Base-by-base conservation (phyloP, 116 monocot species). In the Dioscorea cayenensis region DNA sequence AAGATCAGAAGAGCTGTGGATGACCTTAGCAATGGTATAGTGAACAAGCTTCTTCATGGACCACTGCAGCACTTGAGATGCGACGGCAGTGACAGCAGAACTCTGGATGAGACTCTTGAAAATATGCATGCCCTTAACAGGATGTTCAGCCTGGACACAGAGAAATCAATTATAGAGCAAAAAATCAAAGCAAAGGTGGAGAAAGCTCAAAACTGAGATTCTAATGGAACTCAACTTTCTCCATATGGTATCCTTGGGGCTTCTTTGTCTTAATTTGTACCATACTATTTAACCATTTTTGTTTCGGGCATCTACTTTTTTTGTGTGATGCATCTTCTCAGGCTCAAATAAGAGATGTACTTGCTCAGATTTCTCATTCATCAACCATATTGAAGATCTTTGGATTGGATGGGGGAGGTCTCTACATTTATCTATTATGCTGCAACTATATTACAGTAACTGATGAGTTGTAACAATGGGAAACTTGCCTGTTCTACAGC, bases 111-210 rank as follows among this genome's bases (percentile, higher is more conserved):
- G 71, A 90, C 86, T 36, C 81, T 86, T 63, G 90, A 84, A 70
- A 90, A 90, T 68, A 90, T 86, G 90, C 78, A 84, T 72, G 90
- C 86, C 0, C 86, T 90, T 8, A 90, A 86, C 65, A 78, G 90
- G 59, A 86, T 90, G 84, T 90, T 86, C 75, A 74, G 65, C 51
- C 69, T 90, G 17, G 83, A 84, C 58, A 90, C 86, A 0, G 86
- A 86, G 69, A 84, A 79, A 32, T 75, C 78, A 51, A 79, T 89
- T 21, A 51, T 86, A 43, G 86, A 90, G 67, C 75, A 84, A 60
- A 90, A 84, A 77, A 80, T 90, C 29, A 86, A 84, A 69, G 74
- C 82, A 70, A 90, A 86, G 73, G 75, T 84, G 68, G 87, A 80
- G 67, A 82, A 90, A 72, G 55, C 37, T 66, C 79, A 75, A 38